Percentiles rank a stretch among this genome's conserved stretches.
These are phyloP conservation scores for Naematelia aurantialba DNA, from an alignment of 768 basidiomycete genomes.

Conservation along the genomic window DNA sequence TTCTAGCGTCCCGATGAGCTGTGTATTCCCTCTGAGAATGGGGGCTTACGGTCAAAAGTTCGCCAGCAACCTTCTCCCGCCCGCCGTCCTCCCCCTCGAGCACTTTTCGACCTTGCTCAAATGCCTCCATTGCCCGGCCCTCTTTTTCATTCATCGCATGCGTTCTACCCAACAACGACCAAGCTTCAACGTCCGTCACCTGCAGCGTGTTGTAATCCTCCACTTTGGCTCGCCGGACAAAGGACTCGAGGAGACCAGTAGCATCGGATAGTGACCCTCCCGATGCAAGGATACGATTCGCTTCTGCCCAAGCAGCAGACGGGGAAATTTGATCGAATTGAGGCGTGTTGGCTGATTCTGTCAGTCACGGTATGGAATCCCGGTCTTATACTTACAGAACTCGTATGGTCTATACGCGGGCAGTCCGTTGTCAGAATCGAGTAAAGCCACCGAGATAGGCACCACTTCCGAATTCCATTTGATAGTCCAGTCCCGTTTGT, in stretches of 20 bases:
- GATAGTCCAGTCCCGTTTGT: conserved; percentile 26
- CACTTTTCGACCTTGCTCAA: conserved; percentile 46
- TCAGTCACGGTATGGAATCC: neutral
- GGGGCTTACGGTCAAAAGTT: conserved; percentile 38
- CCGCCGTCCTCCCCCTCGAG: conserved; percentile 21
- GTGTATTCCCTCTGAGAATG: neutral
- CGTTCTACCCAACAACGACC: conserved; percentile 86
- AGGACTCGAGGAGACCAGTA: conserved; percentile 72
- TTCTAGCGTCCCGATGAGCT: conserved; percentile 57
- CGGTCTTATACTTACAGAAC: conserved; percentile 61
- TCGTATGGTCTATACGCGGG: conserved; percentile 68
- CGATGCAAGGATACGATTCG: conserved; percentile 69
- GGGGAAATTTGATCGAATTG: conserved; percentile 55
- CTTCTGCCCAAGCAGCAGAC: conserved; percentile 53
- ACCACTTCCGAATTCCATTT: conserved; percentile 10
- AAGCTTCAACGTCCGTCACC: conserved; percentile 66
- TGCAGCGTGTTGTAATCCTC: conserved; percentile 10
- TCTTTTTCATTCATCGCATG: conserved; percentile 58
- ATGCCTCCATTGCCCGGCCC: conserved; percentile 51
- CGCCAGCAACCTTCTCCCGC: conserved; percentile 23
- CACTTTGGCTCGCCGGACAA: conserved; percentile 10
- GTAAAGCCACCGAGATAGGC: conserved; percentile 14
- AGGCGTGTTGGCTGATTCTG: conserved; percentile 10
- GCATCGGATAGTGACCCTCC: conserved; percentile 87
- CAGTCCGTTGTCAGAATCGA: conserved; percentile 59